Percentiles rank a stretch among this genome's conserved stretches.
Conservation (phyloP, 2,329 filamentous ascomycete genomes). For the Paracamarosporium sp. region DNA sequence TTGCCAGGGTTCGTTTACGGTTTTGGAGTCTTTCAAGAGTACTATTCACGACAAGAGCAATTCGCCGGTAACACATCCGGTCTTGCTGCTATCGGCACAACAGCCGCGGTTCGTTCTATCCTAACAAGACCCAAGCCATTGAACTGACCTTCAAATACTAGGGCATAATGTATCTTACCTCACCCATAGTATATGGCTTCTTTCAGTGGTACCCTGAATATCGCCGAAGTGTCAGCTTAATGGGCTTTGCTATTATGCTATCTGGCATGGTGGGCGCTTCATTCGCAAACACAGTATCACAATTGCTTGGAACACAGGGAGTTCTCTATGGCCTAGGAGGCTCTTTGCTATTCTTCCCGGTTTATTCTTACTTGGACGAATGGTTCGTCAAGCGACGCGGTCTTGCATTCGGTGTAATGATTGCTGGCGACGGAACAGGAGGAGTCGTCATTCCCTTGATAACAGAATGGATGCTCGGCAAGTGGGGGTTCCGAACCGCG, state of each 20-base stretch:
- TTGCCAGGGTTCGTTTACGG: background rate
- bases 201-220: background rate
- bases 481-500: background rate
- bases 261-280: slow-evolving; percentile 1
- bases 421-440: background rate
- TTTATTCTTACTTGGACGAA: slow-evolving; percentile 61
- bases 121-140: too few species aligned
- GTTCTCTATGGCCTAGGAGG: background rate
- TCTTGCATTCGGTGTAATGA: slow-evolving; percentile 61
- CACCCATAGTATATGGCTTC: background rate
- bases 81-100: slow-evolving; percentile 1
- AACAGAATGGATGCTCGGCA: background rate
- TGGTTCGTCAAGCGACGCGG: slow-evolving; percentile 66
- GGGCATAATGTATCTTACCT: slow-evolving; percentile 4
- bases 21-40: slow-evolving; percentile 9
- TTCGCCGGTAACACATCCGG: slow-evolving; percentile 1
- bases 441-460: slow-evolving; percentile 2
- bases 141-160: background rate
- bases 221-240: background rate
- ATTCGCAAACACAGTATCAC: background rate
- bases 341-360: background rate
- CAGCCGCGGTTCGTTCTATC: background rate
- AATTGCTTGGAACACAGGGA: slow-evolving; percentile 1
- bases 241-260: slow-evolving; percentile 1
- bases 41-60: slow-evolving; percentile 1